These are phyloP conservation scores for Exophiala xenobiotica DNA, from an alignment of 2,329 filamentous ascomycete species.

Conservation along the genomic window DNA sequence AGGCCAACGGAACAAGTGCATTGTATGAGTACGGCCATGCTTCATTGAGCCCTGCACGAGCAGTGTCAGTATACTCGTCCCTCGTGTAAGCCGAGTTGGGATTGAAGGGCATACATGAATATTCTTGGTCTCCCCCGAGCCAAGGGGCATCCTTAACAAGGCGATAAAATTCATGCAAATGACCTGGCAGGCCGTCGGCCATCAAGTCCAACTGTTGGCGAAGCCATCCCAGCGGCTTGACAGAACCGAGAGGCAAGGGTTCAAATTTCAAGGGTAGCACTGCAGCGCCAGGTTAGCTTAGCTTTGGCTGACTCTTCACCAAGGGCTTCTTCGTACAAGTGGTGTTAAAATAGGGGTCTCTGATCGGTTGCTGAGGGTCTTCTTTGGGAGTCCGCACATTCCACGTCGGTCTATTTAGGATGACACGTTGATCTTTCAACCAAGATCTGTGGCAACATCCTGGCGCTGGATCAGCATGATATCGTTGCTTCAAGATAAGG, in stretches of 20 bases:
- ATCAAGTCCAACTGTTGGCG: conserved; percentile 50
- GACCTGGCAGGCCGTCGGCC: conserved; percentile 54
- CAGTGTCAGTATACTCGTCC: not conserved
- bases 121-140: conserved; percentile 54
- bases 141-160: conserved; percentile 53
- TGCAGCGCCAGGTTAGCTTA: conserved; percentile 12
- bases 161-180: conserved; percentile 57
- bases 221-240: conserved; percentile 55
- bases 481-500: not conserved
- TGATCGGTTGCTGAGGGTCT: conserved; percentile 10
- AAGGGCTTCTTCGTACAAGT: conserved; percentile 16
- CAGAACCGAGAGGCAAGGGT: conserved; percentile 50
- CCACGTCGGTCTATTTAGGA: conserved; percentile 2
- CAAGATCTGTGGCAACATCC: conserved; percentile 9
- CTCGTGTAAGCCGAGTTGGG: not conserved
- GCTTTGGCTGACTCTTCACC: too few species aligned
- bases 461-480: not conserved
- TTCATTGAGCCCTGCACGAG: conserved; percentile 47
- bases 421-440: conserved; percentile 1
- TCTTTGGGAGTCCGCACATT: conserved; percentile 16
- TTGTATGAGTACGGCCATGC: conserved; percentile 61
- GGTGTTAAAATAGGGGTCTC: conserved; percentile 12
- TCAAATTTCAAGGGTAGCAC: conserved; percentile 39
- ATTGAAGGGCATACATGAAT: conserved; percentile 38
- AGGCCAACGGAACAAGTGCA: conserved; percentile 57